Percentiles rank a stretch among this genome's conserved stretches.
phyloP scores from a whole-genome alignment of 164 flowering plant genomes.

The Stephania japonica region DNA sequence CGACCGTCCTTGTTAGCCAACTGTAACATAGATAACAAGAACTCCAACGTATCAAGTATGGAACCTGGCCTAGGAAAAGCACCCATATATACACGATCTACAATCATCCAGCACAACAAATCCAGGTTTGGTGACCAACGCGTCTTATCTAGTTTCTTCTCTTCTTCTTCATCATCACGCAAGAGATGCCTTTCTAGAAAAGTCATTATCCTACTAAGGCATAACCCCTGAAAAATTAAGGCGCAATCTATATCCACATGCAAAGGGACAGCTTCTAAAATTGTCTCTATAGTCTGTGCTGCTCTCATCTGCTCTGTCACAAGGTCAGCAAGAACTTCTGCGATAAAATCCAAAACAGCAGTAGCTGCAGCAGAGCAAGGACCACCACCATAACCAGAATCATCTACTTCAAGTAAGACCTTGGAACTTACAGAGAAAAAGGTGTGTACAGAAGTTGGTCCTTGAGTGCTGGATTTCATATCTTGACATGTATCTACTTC shows the following conservation, averaged over 20 bases:
- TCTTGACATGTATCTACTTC: conserved; percentile 59
- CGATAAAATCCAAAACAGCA: conserved; percentile 87
- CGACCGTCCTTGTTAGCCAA: conserved; percentile 95
- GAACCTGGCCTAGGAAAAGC: conserved; percentile 84
- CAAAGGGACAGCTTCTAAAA: conserved; percentile 76
- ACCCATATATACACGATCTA: conserved; percentile 96
- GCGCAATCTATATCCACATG: conserved; percentile 76
- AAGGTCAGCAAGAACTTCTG: conserved; percentile 87
- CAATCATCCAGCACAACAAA: conserved; percentile 86
- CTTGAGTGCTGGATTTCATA: conserved; percentile 50
- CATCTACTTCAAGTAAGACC: conserved; percentile 79
- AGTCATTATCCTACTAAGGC: conserved; percentile 87
- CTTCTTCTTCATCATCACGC: conserved; percentile 96
- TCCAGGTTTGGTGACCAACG: conserved; percentile 92
- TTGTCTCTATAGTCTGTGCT: conserved; percentile 50
- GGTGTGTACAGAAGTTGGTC: conserved; percentile 37
- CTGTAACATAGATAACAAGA: conserved; percentile 91
- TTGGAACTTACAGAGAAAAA: conserved; percentile 52
- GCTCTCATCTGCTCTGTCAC: conserved; percentile 89
- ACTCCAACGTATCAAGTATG: conserved; percentile 75
- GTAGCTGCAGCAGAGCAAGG: conserved; percentile 96
- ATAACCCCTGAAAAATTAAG: conserved; percentile 88
- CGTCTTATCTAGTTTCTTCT: conserved; percentile 81
- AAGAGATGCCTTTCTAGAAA: conserved; percentile 89
- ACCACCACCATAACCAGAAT: conserved; percentile 94